Conservation (phyloP, 805 yeast genomes). For the Geotrichum ghanense region DNA sequence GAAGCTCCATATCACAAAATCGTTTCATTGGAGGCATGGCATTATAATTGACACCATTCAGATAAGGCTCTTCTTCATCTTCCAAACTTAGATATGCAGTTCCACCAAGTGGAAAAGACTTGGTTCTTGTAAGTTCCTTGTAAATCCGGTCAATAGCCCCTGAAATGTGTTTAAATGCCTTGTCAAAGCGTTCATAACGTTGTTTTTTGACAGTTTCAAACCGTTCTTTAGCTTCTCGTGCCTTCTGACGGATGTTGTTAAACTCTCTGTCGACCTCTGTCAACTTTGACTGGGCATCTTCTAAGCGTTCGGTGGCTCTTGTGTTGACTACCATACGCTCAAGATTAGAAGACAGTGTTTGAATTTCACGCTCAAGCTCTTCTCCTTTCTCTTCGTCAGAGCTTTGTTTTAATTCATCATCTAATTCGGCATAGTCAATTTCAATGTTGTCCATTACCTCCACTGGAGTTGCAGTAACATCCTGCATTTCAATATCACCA, state of each 20-base stretch:
- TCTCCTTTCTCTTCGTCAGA: constrained; percentile 2
- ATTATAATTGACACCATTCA: constrained; percentile 74
- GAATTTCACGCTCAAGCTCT: constrained; percentile 19
- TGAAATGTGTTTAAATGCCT: constrained; percentile 69
- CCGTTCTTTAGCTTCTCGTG: constrained; percentile 39
- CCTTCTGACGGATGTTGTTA: constrained; percentile 46
- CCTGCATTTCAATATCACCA: constrained; percentile 19
- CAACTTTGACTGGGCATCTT: constrained; percentile 52
- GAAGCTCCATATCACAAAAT: constrained; percentile 80
- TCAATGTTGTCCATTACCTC: constrained; percentile 29
- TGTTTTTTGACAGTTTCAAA: constrained; percentile 49
- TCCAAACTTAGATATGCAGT: constrained; percentile 83
- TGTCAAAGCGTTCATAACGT: constrained; percentile 53
- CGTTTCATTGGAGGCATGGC: constrained; percentile 96
- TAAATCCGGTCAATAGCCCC: constrained; percentile 63
- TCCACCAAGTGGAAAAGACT: constrained; percentile 73
- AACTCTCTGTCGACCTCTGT: constrained; percentile 56
- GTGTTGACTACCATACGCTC: constrained; percentile 61
- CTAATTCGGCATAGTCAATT: constrained; percentile 31
- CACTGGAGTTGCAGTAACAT: constrained; percentile 20
- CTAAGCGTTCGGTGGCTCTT: constrained; percentile 66
- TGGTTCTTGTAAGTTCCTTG: constrained; percentile 70
- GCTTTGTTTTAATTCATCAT: constrained; percentile 31
- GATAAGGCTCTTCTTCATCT: constrained; percentile 67
- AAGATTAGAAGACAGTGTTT: constrained; percentile 18